Base-by-base conservation (phyloP, 2,329 filamentous ascomycete genomes). In the Neodidymelliopsis sp. region DNA sequence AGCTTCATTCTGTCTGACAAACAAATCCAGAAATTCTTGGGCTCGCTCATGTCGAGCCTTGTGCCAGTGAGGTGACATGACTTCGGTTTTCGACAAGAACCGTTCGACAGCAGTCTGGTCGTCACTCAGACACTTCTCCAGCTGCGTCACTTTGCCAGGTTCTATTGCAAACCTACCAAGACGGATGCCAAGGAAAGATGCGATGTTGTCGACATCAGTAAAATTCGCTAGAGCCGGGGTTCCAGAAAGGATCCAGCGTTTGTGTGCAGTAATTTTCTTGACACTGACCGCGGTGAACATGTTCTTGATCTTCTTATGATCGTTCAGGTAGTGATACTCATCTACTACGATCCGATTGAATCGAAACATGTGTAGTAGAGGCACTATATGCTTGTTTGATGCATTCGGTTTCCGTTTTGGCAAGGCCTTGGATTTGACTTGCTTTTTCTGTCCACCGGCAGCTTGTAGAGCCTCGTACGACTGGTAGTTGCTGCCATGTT, bases 341-440 rank as follows among this genome's bases (percentile, higher is more conserved):
- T 89, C 86, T 1, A 87, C 74, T 2, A 88, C 77, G 0, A 88
- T 49, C 5, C 86, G 76, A 44, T 81, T 81, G 63, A 83, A 88
- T 2, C 73, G 66, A 61, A 87, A 88, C 58, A 84, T 77, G 50
- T 88, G 84, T 1, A 88, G 60, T 0, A 83, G 35, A 31, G 65
- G 65, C 1, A 58, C 35, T 12, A 46, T 13, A 4, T 44, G 18
- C 6, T 5, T 24, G n/a, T 13, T 23, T 6, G 12, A 37, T 10
- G 24, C 15, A 3, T 22, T 22, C 2, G 31, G 19, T 6, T 49
- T 57, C 10, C 33, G 37, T 33, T 51, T 58, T 3, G 7, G 7
- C 1, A 24, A 2, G 6, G 37, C 18, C 10, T 35, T 38, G n/a
- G 4, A 8, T n/a, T 47, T 42, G n/a, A 6, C 12, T 11, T 22